These are phyloP conservation scores for Diplotaxis tenuifolia DNA, from an alignment of 345 rosid species.

Conservation along the genomic window DNA sequence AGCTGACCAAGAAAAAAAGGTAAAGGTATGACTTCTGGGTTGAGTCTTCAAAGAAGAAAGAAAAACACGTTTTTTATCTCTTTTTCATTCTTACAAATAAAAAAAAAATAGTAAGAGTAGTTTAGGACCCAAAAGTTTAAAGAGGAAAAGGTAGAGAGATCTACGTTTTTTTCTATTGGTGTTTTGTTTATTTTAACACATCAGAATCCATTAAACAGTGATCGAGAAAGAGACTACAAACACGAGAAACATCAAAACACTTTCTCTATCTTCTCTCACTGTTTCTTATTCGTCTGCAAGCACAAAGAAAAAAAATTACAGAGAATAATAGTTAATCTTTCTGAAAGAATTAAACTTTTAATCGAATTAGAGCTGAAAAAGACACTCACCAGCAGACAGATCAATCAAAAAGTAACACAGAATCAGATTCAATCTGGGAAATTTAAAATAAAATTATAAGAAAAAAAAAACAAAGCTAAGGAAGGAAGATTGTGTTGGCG, in stretches of 20 bases:
- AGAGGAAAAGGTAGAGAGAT: constrained; percentile 32
- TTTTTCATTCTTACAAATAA: constrained; percentile 18
- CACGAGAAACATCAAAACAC: constrained; percentile 34
- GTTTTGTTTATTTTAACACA: background rate
- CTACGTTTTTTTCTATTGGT: constrained; percentile 15
- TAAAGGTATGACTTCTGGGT: constrained; percentile 28
- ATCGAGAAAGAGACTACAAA: constrained; percentile 28
- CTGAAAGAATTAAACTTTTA: constrained; percentile 24
- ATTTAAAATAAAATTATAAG: no score
- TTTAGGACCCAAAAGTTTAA: no score
- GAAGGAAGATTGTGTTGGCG: constrained; percentile 18
- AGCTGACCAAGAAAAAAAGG: constrained; percentile 33
- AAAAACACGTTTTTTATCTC: constrained; percentile 15
- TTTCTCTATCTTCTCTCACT: constrained; percentile 4
- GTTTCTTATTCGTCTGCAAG: constrained; percentile 24
- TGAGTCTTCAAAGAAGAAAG: constrained; percentile 1
- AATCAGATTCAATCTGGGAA: constrained; percentile 23
- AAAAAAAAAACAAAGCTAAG: background rate
- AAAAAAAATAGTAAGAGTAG: no score
- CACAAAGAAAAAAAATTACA: constrained; percentile 19
- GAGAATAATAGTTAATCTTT: background rate
- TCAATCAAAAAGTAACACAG: constrained; percentile 22
- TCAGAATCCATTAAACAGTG: constrained; percentile 27
- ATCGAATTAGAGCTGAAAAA: constrained; percentile 23
- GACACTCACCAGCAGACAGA: constrained; percentile 29